These are phyloP conservation scores for Brassica carinata DNA, from an alignment of 345 rosid genomes.

Conservation along the genomic window DNA sequence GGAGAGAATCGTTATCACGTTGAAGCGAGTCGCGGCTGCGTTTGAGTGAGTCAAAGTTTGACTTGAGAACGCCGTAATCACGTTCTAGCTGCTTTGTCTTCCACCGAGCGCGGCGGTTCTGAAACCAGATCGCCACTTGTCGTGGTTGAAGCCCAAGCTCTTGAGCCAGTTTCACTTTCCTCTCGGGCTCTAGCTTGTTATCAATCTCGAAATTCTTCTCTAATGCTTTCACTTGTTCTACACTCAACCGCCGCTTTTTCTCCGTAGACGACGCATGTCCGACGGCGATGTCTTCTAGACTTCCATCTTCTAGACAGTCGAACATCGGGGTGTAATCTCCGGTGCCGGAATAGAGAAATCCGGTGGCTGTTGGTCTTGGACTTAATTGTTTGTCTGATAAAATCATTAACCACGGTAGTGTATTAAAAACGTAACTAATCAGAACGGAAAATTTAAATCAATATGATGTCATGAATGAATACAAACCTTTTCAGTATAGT, in stretches of 20 bases:
- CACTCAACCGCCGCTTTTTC: slow-evolving; percentile 79
- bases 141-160: slow-evolving; percentile 83
- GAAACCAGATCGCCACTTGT: slow-evolving; percentile 93
- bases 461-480: slow-evolving; percentile 22
- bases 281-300: slow-evolving; percentile 38
- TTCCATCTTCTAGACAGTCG: slow-evolving; percentile 58
- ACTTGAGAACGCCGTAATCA: slow-evolving; percentile 64
- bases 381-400: slow-evolving; percentile 60
- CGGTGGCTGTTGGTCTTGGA: slow-evolving; percentile 57
- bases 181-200: slow-evolving; percentile 85
- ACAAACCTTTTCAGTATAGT: slow-evolving; percentile 30
- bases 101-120: slow-evolving; percentile 90
- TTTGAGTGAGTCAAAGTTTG: slow-evolving; percentile 68
- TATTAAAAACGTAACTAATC: not conserved
- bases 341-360: slow-evolving; percentile 43
- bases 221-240: slow-evolving; percentile 79
- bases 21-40: slow-evolving; percentile 60
- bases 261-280: slow-evolving; percentile 41
- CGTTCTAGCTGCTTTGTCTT: slow-evolving; percentile 85
- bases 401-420: not conserved
- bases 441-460: slow-evolving; percentile 10
- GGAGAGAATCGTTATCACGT: slow-evolving; percentile 76
- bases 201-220: slow-evolving; percentile 87
- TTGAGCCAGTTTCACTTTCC: slow-evolving; percentile 77
- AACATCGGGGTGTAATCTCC: slow-evolving; percentile 55